Base-by-base conservation (phyloP, 1,284 basidiomycete genomes). In the Coniophora puteana region DNA sequence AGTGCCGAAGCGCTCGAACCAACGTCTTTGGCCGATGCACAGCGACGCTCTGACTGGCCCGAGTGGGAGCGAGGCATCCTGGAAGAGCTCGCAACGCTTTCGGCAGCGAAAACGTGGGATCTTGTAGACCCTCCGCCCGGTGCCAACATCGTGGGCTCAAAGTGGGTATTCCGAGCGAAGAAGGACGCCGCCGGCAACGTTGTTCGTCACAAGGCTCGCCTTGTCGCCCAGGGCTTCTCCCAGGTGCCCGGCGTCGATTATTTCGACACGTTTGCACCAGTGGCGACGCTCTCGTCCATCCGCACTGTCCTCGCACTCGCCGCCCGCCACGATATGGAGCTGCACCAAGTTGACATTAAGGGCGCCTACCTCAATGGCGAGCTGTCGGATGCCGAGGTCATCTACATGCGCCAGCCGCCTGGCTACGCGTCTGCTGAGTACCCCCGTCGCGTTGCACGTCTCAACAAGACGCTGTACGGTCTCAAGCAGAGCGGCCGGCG, bases 241-340 rank as follows among this genome's bases (percentile, higher is more conserved):
- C 68, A 71, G 41, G 37, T 40, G 1, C 44, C 50, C 6, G 62
- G 66, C 4, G 30, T 65, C 11, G 62, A 71, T 46, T 76, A 60
- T 44, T 50, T 56, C 13, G 51, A 70, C 23, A 70, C 67, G 2
- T 69, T 58, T 38, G 52, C 67, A 5, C 68, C 66, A 1, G 61
- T 68, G 0, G 62, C 62, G 33, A 46, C 54, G 8, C 55, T 60
- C 21, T 44, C 56, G 5, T 57, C 62, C 0, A 47, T 71, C 7
- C 48, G 61, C 0, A n/a, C n/a, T n/a, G 45, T 69, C 4, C 45
- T 67, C 2, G 54, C 61, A 0, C 38, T 68, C 0, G 62, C 63
- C 2, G 61, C 62, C 1, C 41, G 43, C 13, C 41, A 52, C 8
- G 49, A 63, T 38, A 48, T 58, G 26, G 53, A 60, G 18, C 41